These are phyloP conservation scores for Talaromyces islandicus DNA, from an alignment of 2,329 filamentous ascomycete species.

Conservation along the genomic window DNA sequence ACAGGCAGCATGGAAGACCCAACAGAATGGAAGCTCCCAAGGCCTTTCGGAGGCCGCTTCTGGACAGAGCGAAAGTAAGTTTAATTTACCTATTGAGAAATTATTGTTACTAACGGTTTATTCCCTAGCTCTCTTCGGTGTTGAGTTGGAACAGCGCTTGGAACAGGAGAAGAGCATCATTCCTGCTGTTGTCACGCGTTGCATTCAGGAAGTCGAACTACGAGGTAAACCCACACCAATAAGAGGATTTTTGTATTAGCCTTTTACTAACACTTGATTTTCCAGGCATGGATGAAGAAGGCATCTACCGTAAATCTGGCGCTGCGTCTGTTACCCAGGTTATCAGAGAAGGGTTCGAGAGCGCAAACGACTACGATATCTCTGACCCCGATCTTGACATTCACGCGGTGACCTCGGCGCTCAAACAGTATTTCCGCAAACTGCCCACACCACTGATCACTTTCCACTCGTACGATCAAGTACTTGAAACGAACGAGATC, in stretches of 20 bases:
- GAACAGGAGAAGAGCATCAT: slow-evolving; percentile 86
- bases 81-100: background rate
- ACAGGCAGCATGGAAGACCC: slow-evolving; percentile 34
- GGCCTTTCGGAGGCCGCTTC: slow-evolving; percentile 28
- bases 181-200: slow-evolving; percentile 82
- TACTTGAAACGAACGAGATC: slow-evolving; percentile 65
- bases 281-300: slow-evolving; percentile 81
- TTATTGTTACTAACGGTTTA: background rate
- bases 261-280: slow-evolving; percentile 9
- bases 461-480: slow-evolving; percentile 82
- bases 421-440: slow-evolving; percentile 97
- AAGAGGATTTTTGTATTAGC: background rate
- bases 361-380: slow-evolving; percentile 77
- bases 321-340: slow-evolving; percentile 84
- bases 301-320: slow-evolving; percentile 96
- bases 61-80: slow-evolving; percentile 31
- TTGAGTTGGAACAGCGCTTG: slow-evolving; percentile 76
- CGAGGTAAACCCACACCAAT: slow-evolving; percentile 53
- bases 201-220: slow-evolving; percentile 93
- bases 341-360: slow-evolving; percentile 88
- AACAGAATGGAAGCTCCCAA: slow-evolving; percentile 39
- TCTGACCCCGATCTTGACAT: slow-evolving; percentile 92
- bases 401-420: slow-evolving; percentile 85
- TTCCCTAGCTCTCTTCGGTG: slow-evolving; percentile 65
- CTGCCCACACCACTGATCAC: slow-evolving; percentile 84